These are phyloP conservation scores for Aspergillus sp. DNA, from an alignment of 2,329 filamentous ascomycete genomes.

Conservation along the genomic window DNA sequence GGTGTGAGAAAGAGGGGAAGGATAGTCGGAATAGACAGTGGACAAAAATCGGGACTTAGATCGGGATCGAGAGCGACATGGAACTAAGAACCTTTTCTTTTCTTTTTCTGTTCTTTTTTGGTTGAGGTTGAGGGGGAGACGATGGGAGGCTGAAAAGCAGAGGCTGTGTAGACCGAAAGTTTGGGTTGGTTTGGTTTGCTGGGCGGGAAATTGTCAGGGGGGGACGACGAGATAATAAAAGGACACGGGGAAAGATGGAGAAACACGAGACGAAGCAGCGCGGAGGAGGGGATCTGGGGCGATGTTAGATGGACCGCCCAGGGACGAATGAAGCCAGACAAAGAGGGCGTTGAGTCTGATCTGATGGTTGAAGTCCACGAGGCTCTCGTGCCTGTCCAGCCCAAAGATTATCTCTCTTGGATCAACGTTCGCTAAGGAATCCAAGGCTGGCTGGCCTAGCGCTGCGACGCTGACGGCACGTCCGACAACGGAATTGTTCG, in stretches of 20 bases:
- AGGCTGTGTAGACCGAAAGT: conserved; percentile 1
- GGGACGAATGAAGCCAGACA: no score
- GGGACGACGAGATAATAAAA: conserved; percentile 5
- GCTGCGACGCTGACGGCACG: no score
- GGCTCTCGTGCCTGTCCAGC: no score
- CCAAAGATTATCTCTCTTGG: no score
- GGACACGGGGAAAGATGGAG: neutral
- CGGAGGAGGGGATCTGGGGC: no score
- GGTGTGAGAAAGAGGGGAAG: conserved; percentile 10
- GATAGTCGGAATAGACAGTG: conserved; percentile 5
- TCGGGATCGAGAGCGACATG: conserved; percentile 12
- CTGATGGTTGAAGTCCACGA: no score
- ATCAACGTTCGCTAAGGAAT: no score
- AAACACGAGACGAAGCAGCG: no score
- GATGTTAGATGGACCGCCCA: no score
- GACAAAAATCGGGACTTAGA: conserved; percentile 10
- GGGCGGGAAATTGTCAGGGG: conserved; percentile 20
- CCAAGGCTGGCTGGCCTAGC: no score
- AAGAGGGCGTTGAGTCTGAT: no score
- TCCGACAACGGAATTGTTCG: no score
- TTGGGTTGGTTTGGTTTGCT: neutral
- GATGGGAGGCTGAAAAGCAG: conserved; percentile 2
- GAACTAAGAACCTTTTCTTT: conserved; percentile 1
- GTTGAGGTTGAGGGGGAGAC: conserved; percentile 1
- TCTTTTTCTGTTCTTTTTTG: neutral